Evolutionary conservation across 2,329 filamentous ascomycete species (phyloP), one percentile per base, ranked within the genome.

Genomic region (Xylaria sp.): DNA sequence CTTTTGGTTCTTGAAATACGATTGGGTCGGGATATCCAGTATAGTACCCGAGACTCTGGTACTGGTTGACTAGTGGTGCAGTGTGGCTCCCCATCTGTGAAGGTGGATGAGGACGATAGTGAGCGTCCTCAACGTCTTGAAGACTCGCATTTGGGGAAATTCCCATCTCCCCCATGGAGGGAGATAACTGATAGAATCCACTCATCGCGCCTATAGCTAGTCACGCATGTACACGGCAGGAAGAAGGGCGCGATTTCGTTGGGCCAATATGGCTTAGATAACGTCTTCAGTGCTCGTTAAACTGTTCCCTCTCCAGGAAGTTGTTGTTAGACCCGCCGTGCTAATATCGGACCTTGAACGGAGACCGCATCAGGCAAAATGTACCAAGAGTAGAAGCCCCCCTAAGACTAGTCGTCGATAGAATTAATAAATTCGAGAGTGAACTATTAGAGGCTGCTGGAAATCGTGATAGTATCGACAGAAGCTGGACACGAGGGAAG

Each of bases 171-270:
- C 84, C 81, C 82, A 86, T 84, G 41, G 85, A 85, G 73, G 85
- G 80, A 74, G 88, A 88, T 71, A 85, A 83, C 60, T 86, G 84
- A 73, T 89, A 88, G 75, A 86, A 87, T 72, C 88, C 86, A 76
- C 84, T 84, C 87, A 89, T 89, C 66, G 71, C 73, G 65, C 56
- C 63, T 67, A 69, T 58, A 51, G 52, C 51, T 50, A 70, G 62
- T 66, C 62, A 65, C 72, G 65, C 62, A 65, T 71, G 65, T 69
- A 71, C 64, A 64, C 56, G 59, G 46, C 56, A 34, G 44, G 37
- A 60, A 31, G 34, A 37, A 63, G 41, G 8, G 12, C 25, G 31
- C 34, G 31, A 39, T 54, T 56, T 54, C 41, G 56, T 44, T 51
- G 34, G 7, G 57, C 20, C 23, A 34, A 34, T 52, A 37, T 56